Conservation (phyloP, 345 rosid genomes). For the Durio zibethinus region DNA sequence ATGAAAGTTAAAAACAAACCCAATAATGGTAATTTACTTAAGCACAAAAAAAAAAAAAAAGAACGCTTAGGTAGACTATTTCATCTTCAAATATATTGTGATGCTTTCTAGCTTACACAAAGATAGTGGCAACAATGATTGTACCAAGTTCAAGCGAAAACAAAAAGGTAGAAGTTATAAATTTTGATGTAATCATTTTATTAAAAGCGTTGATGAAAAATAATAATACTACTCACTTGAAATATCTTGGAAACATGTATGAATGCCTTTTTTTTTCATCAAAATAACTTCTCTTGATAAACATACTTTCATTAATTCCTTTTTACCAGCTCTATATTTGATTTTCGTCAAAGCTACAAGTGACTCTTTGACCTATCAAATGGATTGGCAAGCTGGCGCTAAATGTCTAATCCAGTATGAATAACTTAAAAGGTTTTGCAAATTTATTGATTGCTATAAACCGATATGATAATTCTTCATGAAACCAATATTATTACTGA, state of each 20-base stretch:
- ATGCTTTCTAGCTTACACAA: slow-evolving; percentile 1
- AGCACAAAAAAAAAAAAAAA: slow-evolving; percentile 46
- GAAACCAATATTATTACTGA: slow-evolving; percentile 71
- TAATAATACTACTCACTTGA: slow-evolving; percentile 33
- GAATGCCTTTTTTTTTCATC: slow-evolving; percentile 69
- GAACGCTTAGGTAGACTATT: slow-evolving; percentile 53
- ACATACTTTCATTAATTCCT: slow-evolving; percentile 58
- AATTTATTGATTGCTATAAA: slow-evolving; percentile 60
- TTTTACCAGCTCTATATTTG: slow-evolving; percentile 53
- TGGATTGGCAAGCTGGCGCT: slow-evolving; percentile 49
- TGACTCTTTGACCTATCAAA: slow-evolving; percentile 60
- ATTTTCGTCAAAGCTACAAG: slow-evolving; percentile 66
- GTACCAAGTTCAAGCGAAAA: neutral
- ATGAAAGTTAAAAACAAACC: slow-evolving; percentile 66
- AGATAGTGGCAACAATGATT: slow-evolving; percentile 4
- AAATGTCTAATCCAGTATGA: slow-evolving; percentile 45
- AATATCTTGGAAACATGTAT: slow-evolving; percentile 58
- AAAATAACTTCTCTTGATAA: slow-evolving; percentile 63
- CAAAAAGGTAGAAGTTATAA: neutral
- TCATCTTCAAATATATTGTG: slow-evolving; percentile 39
- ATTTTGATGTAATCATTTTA: neutral
- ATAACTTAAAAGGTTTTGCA: slow-evolving; percentile 59
- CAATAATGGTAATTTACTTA: slow-evolving; percentile 51
- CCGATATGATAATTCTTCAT: slow-evolving; percentile 47
- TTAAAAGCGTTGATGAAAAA: neutral